Conservation (phyloP, 495 filamentous ascomycete genomes). For the Ramalina intermedia region DNA sequence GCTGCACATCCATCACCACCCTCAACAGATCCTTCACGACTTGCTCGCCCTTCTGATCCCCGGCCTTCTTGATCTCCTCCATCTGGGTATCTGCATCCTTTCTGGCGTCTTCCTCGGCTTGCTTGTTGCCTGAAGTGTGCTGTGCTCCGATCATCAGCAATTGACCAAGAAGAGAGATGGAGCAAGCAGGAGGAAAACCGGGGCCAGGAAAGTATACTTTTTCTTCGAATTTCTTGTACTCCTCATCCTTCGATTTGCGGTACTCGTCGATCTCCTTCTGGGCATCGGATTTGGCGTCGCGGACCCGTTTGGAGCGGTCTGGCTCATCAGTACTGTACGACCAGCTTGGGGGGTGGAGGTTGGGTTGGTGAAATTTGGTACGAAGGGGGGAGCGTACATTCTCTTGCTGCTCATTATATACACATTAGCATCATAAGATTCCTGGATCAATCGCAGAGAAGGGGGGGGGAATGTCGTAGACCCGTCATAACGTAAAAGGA, state of each 20-base stretch:
- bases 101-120: constrained; percentile 71
- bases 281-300: constrained; percentile 84
- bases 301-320: constrained; percentile 92
- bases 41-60: constrained; percentile 59
- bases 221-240: constrained; percentile 88
- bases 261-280: constrained; percentile 98
- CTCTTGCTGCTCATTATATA: constrained; percentile 37
- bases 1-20: constrained; percentile 66
- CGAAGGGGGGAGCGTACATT: constrained; percentile 39
- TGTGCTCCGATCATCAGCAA: constrained; percentile 16
- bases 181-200: not conserved
- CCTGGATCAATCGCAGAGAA: not conserved
- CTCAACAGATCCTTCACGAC: constrained; percentile 68
- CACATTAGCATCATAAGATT: no score
- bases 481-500: not conserved
- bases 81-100: constrained; percentile 70
- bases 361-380: no score
- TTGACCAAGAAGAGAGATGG: not conserved
- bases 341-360: no score
- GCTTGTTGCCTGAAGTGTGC: constrained; percentile 80
- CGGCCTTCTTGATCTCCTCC: constrained; percentile 65
- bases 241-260: constrained; percentile 73
- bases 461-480: not conserved
- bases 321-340: no score
- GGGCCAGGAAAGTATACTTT: constrained; percentile 43